Evolutionary conservation across 2,329 filamentous ascomycete genomes (phyloP).

Genomic region (Aspergillus latus): DNA sequence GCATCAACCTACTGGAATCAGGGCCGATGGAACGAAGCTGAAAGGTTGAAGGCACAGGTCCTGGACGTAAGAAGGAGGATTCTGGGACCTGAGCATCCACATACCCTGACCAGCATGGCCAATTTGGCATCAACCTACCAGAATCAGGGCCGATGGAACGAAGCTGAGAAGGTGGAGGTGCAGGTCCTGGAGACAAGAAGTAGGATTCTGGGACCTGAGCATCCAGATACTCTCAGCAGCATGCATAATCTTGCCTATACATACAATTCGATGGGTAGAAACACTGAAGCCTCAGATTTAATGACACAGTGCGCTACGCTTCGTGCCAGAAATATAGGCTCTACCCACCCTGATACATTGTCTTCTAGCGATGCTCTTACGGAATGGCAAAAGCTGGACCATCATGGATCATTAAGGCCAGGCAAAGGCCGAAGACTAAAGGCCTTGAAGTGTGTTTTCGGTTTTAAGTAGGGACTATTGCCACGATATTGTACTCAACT

Average conservation of each 20-base stretch:
- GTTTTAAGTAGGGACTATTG: too few relatives aligned
- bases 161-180: neutral
- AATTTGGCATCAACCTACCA: too few relatives aligned
- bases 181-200: neutral
- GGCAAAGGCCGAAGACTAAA: too few relatives aligned
- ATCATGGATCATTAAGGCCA: too few relatives aligned
- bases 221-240: neutral
- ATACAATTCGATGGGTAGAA: neutral
- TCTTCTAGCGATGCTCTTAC: too few relatives aligned
- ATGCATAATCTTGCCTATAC: neutral
- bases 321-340: too few relatives aligned
- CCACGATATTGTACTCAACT: too few relatives aligned
- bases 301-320: too few relatives aligned
- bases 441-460: too few relatives aligned
- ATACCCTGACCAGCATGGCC: constrained; percentile 11
- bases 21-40: neutral
- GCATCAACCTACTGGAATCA: neutral
- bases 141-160: neutral
- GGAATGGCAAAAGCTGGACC: too few relatives aligned
- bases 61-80: neutral
- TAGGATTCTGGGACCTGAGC: neutral
- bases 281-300: too few relatives aligned
- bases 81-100: neutral
- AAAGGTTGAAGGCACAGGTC: neutral
- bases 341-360: too few relatives aligned